A percentile compares a stretch with the other conserved stretches of the same genome.
Conservation (phyloP, 345 rosid genomes). For the Brassica carinata region DNA sequence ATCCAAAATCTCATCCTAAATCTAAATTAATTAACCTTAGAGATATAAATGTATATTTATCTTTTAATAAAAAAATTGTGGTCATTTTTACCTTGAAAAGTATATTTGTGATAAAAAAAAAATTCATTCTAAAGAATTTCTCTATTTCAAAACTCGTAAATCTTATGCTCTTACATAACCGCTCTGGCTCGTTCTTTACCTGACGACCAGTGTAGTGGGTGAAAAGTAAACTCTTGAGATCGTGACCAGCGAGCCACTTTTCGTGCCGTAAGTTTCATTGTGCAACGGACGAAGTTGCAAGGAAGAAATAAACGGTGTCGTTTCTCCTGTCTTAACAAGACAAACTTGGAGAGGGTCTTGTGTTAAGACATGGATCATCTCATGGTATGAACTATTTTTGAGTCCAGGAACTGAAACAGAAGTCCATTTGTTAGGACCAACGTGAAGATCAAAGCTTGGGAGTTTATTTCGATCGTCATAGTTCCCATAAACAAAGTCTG, state of each 20-base stretch:
- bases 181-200: conserved; percentile 8
- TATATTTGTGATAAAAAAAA: too few relatives aligned
- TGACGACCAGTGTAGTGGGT: not conserved
- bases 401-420: not conserved
- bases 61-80: too few relatives aligned
- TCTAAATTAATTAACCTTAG: too few relatives aligned
- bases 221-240: conserved; percentile 22
- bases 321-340: conserved; percentile 35
- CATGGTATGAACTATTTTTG: not conserved
- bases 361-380: conserved; percentile 33
- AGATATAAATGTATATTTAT: too few relatives aligned
- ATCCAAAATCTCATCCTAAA: too few relatives aligned
- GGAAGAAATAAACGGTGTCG: conserved; percentile 36
- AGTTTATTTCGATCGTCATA: conserved; percentile 16
- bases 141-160: too few relatives aligned
- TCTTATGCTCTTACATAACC: too few relatives aligned
- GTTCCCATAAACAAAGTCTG: conserved; percentile 32
- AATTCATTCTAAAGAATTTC: too few relatives aligned
- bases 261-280: conserved; percentile 12
- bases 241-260: conserved; percentile 27
- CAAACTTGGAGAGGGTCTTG: conserved; percentile 30
- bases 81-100: too few relatives aligned
- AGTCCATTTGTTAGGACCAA: conserved; percentile 39
- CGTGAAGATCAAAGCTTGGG: conserved; percentile 34
- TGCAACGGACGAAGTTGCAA: conserved; percentile 30